Conservation (phyloP, 2,329 filamentous ascomycete genomes). For the Curvularia sp. region DNA sequence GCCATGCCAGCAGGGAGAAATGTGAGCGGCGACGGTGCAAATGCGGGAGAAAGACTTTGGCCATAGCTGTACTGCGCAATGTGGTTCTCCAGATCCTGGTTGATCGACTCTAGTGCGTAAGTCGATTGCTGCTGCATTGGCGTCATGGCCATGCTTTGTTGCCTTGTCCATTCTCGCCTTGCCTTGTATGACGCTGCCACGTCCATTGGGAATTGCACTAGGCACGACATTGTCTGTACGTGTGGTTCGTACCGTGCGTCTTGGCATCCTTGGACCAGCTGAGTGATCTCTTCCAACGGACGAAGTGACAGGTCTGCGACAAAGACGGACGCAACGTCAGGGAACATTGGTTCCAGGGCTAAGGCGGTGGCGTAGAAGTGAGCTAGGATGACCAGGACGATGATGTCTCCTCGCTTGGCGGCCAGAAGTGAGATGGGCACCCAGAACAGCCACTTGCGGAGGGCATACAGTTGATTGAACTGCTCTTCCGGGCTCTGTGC, state of each 20-base stretch:
- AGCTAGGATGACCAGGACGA: slow-evolving; percentile 81
- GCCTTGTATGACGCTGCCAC: slow-evolving; percentile 54
- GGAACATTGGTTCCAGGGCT: slow-evolving; percentile 87
- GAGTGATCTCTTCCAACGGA: slow-evolving; percentile 86
- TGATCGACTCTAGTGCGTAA: slow-evolving; percentile 50
- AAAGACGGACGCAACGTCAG: slow-evolving; percentile 88
- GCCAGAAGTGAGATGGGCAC: slow-evolving; percentile 85
- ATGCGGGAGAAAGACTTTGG: slow-evolving; percentile 58
- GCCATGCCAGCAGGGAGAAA: slow-evolving; percentile 48
- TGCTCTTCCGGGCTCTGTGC: slow-evolving; percentile 73
- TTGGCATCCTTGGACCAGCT: slow-evolving; percentile 66
- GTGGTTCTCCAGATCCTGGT: slow-evolving; percentile 51
- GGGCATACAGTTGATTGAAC: slow-evolving; percentile 85
- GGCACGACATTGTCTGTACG: slow-evolving; percentile 53
- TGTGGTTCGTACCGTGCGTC: slow-evolving; percentile 52
- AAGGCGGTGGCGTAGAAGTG: slow-evolving; percentile 92
- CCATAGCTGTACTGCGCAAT: slow-evolving; percentile 53
- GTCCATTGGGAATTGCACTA: slow-evolving; percentile 58
- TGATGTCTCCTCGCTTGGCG: slow-evolving; percentile 75
- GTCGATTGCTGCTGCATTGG: slow-evolving; percentile 48
- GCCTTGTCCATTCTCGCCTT: slow-evolving; percentile 50
- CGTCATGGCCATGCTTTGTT: slow-evolving; percentile 46
- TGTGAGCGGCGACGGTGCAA: slow-evolving; percentile 56
- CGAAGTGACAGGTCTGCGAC: slow-evolving; percentile 71
- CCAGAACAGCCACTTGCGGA: slow-evolving; percentile 96